phyloP scores from a whole-genome alignment of 2,329 filamentous ascomycete genomes.

The Phialophora macrospora region DNA sequence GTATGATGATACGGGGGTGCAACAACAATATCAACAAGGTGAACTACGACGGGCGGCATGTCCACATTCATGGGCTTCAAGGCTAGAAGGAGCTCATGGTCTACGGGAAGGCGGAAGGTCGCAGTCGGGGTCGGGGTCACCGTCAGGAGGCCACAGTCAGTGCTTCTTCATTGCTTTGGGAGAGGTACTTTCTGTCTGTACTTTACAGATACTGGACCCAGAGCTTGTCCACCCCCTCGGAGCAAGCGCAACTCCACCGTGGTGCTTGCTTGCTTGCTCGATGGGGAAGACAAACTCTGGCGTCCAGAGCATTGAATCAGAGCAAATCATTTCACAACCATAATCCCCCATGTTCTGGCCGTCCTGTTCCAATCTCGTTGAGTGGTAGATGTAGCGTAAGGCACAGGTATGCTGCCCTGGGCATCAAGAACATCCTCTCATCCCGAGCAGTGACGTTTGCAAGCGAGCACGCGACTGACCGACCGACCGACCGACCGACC shows the following conservation, averaged over 20 bases:
- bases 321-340: neutral
- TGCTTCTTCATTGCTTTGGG: conserved; percentile 7
- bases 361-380: neutral
- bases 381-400: neutral
- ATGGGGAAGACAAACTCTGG: neutral
- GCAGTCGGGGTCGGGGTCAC: neutral
- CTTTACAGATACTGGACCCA: conserved; percentile 1
- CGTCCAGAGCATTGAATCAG: neutral
- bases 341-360: neutral
- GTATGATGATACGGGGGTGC: conserved; percentile 10
- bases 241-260: neutral
- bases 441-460: too few relatives aligned
- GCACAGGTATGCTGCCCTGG: too few relatives aligned
- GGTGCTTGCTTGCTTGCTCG: neutral
- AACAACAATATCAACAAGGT: conserved; percentile 10
- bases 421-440: too few relatives aligned
- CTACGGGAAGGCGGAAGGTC: neutral
- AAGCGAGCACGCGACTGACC: too few relatives aligned
- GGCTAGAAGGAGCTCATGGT: conserved; percentile 2
- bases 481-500: too few relatives aligned
- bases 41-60: conserved; percentile 7
- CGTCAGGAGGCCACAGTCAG: conserved; percentile 15
- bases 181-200: conserved; percentile 20
- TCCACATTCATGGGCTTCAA: neutral
- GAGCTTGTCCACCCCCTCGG: neutral